Evolutionary conservation across 2,329 filamentous ascomycete genomes (phyloP), one percentile per base, ranked within the genome.

Genomic region (Trichoderma sp.): DNA sequence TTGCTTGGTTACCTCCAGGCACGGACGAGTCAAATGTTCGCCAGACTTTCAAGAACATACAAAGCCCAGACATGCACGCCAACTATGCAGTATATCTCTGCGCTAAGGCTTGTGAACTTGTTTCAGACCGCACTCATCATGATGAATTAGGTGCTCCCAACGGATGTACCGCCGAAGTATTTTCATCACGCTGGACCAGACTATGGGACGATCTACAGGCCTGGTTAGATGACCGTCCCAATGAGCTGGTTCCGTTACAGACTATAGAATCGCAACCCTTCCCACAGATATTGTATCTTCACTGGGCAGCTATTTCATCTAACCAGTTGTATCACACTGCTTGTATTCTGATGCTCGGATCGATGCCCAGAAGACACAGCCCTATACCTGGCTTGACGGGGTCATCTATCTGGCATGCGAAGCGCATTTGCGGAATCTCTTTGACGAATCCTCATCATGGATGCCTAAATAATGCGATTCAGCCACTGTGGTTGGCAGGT

Each of bases 41-140:
- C 4, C 56, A 63, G 31, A 11, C 7, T 6, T 71, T 71, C 14
- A 24, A 50, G 5, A 50, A 45, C 24, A 27, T 50, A n/a, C 56
- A 33, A 41, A 24, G 27, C 16, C 84, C 87, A 6, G 90, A 91
- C 77, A 89, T 88, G 85, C 87, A 90, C 76, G 90, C 90, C 38
- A 91, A 91, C 78, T 89, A 89, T 77, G 85, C 89, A 8, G 89
- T 91, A 3, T 91, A 89, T 77, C 84, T 92, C 1, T 88, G 86
- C 68, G 87, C 89, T 4, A 86, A 85, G 74, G 86, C 86, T 2
- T 89, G 86, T 75, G 86, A 89, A 77, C 84, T 91, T 3, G 82
- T 89, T 14, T 85, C 86, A 9, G 84, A 86, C 71, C 86, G 85
- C 21, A 89, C 88, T 3, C 85, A 86, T 41, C 87, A 84, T 76